A percentile compares a stretch with the other conserved stretches of the same genome.
phyloP scores from a whole-genome alignment of 1,139 yeast genomes.

The Scheffersomyces stambukii region DNA sequence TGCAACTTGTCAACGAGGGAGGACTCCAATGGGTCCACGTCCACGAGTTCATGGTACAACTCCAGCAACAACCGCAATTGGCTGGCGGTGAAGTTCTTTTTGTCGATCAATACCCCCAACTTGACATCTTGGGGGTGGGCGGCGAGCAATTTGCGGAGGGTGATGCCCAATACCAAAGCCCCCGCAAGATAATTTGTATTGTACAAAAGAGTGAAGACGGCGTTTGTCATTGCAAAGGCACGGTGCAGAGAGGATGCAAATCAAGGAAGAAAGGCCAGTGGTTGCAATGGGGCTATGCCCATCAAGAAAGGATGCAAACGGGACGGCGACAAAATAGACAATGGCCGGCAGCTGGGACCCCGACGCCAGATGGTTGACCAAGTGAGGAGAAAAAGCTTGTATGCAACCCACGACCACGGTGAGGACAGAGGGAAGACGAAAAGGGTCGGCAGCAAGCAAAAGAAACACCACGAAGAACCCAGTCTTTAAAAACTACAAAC shows the following conservation, averaged over 20 bases:
- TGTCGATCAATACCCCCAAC: slow-evolving; percentile 36
- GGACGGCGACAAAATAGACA: too few species aligned
- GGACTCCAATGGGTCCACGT: slow-evolving; percentile 26
- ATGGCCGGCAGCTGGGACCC: too few species aligned
- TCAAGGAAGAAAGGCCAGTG: neutral
- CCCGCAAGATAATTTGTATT: slow-evolving; percentile 72
- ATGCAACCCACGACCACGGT: too few species aligned
- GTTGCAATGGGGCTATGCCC: neutral
- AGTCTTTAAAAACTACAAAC: too few species aligned
- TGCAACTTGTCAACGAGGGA: slow-evolving; percentile 21
- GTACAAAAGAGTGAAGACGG: slow-evolving; percentile 65
- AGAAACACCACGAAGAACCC: too few species aligned
- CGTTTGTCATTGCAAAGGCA: slow-evolving; percentile 44
- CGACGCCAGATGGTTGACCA: too few species aligned
- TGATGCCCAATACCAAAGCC: slow-evolving; percentile 58
- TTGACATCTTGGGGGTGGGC: slow-evolving; percentile 12
- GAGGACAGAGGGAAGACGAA: too few species aligned
- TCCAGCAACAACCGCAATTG: slow-evolving; percentile 25
- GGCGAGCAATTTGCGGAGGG: slow-evolving; percentile 19
- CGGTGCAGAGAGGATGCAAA: too few species aligned
- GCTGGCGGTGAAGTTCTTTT: slow-evolving; percentile 18
- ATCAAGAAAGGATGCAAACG: too few species aligned
- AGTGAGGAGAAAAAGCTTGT: too few species aligned
- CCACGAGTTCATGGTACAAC: slow-evolving; percentile 30
- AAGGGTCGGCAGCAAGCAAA: too few species aligned